A percentile compares a stretch with the other conserved stretches of the same genome.
Evolutionary conservation across 192 early-diverging fungal species (phyloP).

Genomic region (Polychytrium aggregatum): DNA sequence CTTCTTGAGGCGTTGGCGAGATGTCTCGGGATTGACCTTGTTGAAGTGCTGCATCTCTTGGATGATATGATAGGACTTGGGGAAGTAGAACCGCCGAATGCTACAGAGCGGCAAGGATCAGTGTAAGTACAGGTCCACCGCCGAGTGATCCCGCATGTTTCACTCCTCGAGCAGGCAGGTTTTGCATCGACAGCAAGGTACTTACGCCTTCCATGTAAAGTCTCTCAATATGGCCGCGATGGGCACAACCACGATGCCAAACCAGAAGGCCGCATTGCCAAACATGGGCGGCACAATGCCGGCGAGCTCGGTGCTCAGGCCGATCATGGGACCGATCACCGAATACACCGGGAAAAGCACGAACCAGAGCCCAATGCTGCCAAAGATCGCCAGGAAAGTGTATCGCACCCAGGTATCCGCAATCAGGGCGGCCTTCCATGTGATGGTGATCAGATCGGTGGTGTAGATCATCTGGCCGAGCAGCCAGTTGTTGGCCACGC

Average conservation of each 20-base stretch:
- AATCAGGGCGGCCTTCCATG: constrained; percentile 70
- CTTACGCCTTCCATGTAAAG: constrained; percentile 90
- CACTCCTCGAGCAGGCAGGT: too few relatives aligned
- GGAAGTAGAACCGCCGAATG: constrained; percentile 77
- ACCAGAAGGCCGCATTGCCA: constrained; percentile 60
- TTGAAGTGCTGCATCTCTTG: constrained; percentile 99
- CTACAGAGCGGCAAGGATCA: too few relatives aligned
- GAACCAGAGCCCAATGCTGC: constrained; percentile 77
- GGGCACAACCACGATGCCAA: constrained; percentile 70
- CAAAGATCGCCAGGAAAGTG: constrained; percentile 80
- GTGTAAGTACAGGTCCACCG: too few relatives aligned
- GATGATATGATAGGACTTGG: constrained; percentile 87
- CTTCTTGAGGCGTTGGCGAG: constrained; percentile 96
- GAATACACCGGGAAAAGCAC: constrained; percentile 76
- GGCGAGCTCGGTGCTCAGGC: constrained; percentile 32
- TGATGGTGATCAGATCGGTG: constrained; percentile 65
- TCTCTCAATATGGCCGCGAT: constrained; percentile 75
- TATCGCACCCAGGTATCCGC: constrained; percentile 86
- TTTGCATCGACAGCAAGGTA: too few relatives aligned
- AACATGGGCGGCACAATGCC: constrained; percentile 29
- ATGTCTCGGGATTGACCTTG: constrained; percentile 96
- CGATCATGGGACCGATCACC: constrained; percentile 53
- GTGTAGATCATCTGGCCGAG: constrained; percentile 76
- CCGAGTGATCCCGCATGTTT: too few relatives aligned
- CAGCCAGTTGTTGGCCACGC: constrained; percentile 68